phyloP scores from a whole-genome alignment of 345 rosid species.

The Rhizophora mangle region DNA sequence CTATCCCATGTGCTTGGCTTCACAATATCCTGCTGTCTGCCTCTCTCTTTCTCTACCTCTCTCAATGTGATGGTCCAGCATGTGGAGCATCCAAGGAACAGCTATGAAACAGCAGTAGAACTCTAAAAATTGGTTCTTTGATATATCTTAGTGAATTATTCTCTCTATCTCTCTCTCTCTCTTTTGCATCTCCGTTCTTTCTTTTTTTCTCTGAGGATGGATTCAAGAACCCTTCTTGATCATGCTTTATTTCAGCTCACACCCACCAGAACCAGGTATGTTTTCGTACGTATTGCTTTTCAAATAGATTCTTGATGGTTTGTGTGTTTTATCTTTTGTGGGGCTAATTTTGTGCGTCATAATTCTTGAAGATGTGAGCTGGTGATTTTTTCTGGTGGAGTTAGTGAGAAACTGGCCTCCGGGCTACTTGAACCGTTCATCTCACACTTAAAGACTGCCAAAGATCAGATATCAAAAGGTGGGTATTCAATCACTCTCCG shows the following conservation, averaged over 20 bases:
- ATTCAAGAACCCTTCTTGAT: slow-evolving; percentile 73
- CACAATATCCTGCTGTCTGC: not conserved
- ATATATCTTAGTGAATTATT: slow-evolving; percentile 1
- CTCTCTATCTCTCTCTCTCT: slow-evolving; percentile 19
- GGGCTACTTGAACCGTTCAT: slow-evolving; percentile 85
- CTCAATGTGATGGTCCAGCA: too few species aligned
- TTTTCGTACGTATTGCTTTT: not conserved
- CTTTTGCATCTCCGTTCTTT: not conserved
- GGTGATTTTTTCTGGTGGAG: slow-evolving; percentile 66
- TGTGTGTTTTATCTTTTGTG: not conserved
- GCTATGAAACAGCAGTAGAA: not conserved
- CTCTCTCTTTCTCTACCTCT: not conserved
- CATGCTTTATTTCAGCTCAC: slow-evolving; percentile 92
- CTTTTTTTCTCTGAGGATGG: slow-evolving; percentile 44
- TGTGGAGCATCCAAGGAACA: not conserved
- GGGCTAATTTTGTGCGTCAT: not conserved
- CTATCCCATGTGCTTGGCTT: slow-evolving; percentile 16
- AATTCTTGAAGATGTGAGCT: slow-evolving; percentile 70
- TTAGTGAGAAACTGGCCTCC: slow-evolving; percentile 80
- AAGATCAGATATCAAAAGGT: slow-evolving; percentile 85
- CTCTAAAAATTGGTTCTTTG: not conserved
- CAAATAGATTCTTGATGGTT: not conserved
- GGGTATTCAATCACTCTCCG: slow-evolving; percentile 87
- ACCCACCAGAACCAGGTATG: slow-evolving; percentile 94
- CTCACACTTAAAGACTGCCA: slow-evolving; percentile 68